Base-by-base conservation (phyloP, 768 basidiomycete genomes). In the Mycena metata region DNA sequence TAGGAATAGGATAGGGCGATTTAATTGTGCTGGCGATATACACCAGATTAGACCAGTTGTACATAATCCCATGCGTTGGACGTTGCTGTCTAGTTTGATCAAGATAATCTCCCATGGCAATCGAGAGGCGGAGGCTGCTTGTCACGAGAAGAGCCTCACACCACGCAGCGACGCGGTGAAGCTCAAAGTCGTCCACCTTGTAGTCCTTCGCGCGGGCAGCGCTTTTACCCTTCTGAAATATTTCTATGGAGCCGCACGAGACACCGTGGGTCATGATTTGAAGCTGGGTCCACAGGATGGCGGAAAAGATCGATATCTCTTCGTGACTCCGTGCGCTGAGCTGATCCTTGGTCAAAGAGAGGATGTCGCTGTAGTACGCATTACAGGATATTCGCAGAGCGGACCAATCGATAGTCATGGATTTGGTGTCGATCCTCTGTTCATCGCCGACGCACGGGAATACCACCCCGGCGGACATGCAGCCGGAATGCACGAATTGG, bases 261-360 rank as follows among this genome's bases (percentile, higher is more conserved):
- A 94, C 72, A 1, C 94, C 94, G 70, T 88, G 90, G 43, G 83
- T 82, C 45, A 94, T 77, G 23, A 94, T 83, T 65, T 92, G 89
- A 23, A 89, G 75, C 73, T 95, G 93, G 2, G 82, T 86, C 84
- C 89, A 90, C 8, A 94, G 79, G n/a, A 83, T 79, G 21, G 87
- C 83, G 68, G 84, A 83, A 56, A 87, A 82, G 10, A 92, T 82
- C 0, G 91, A 86, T 8, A 92, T 75, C 72, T 95, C 93, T 81
- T 96, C 94, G 71, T 88, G 89, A 26, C 85, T 84, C 56, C 76
- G 78, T n/a, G 75, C 73, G 5, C 73, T 72, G 15, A 93, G 77
- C 26, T 89, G 85, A 11, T 86, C 80, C 47, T 81, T 77, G 4
- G 82, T 81, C 24, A 84, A 74, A 21, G 81, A 72, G 15, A 86